A percentile compares a stretch with the other conserved stretches of the same genome.
phyloP scores from a whole-genome alignment of 352 stramenopile species.

The Globisporangium megalacanthum region DNA sequence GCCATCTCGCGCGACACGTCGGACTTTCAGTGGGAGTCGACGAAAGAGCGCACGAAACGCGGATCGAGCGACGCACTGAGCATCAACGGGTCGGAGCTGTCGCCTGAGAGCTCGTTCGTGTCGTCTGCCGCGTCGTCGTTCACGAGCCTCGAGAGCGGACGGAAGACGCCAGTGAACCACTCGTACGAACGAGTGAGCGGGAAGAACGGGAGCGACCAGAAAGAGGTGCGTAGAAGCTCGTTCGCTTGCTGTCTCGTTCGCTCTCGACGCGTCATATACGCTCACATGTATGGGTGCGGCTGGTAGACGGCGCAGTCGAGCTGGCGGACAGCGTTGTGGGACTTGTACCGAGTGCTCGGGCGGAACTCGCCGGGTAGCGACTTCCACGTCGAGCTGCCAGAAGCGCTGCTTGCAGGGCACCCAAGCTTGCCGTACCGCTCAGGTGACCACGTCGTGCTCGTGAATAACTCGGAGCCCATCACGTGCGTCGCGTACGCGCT shows the following conservation, averaged over 20 bases:
- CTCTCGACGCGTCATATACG: not conserved
- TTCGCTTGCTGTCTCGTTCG: not conserved
- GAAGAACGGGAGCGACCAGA: constrained; percentile 13
- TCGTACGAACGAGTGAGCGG: constrained; percentile 9
- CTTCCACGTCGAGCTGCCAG: constrained; percentile 66
- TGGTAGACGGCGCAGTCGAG: constrained; percentile 20
- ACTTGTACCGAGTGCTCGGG: constrained; percentile 63
- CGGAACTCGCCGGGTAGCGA: constrained; percentile 57
- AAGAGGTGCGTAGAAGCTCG: constrained; percentile 30
- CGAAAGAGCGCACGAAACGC: constrained; percentile 25
- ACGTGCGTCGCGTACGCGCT: constrained; percentile 95
- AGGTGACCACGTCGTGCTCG: constrained; percentile 86
- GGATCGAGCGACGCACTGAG: constrained; percentile 34
- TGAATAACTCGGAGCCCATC: constrained; percentile 91
- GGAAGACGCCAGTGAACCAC: constrained; percentile 6
- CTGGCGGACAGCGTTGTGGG: constrained; percentile 63
- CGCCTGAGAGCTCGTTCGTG: constrained; percentile 17
- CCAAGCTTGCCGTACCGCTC: constrained; percentile 87
- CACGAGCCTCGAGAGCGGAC: constrained; percentile 12
- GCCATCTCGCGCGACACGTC: constrained; percentile 27
- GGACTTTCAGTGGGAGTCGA: constrained; percentile 23
- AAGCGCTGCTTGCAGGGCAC: constrained; percentile 66
- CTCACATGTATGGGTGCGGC: not conserved
- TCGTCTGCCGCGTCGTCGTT: constrained; percentile 25
- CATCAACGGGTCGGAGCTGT: constrained; percentile 26